Base-by-base conservation (phyloP, 2,329 filamentous ascomycete genomes). In the Dryadomyces quercivorus region DNA sequence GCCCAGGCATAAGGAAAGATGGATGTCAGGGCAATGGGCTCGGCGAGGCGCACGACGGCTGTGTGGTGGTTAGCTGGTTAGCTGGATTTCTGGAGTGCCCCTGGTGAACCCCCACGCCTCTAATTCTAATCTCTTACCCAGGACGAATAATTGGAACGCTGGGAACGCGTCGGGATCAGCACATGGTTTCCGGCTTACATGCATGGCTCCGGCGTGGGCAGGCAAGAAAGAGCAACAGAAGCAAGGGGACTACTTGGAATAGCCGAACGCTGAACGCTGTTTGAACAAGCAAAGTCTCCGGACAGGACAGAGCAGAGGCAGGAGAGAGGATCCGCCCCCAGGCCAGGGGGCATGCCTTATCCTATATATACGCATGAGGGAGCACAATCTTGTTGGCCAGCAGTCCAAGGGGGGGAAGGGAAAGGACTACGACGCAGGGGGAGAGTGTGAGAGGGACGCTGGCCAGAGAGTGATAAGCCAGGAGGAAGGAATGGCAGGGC, bases 1-100 rank as follows among this genome's bases (percentile, higher is more conserved):
- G 85, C 79, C 86, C 86, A 94, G 57, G 88, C 88, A 69, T 95
- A 96, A 20, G 91, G 91, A 63, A 92, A 94, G 69, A 95, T 93
- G 64, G 88, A 93, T 1, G 90, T 95, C 59, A 96, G 79, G 51
- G 91, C 90, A 62, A 96, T 92, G 21, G 91, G 91, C 69, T 96
- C 91, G 53, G 90, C 88, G 61, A 96, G 81, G 59, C 91, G 88
- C 65, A 94, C 91, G 75, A 95, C 88, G 67, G 89, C 90, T 95
- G 63, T 13, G 15, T 40, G 36, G 36, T 40, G 36, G 36, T 40
- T 40, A 40, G 36, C 36, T 16, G 4, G 36, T 12, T 40, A 16
- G 36, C 3, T 40, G 36, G n/a, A n/a, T n/a, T n/a, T n/a, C n/a
- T n/a, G n/a, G n/a, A n/a, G 10, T 40, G 36, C 36, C 36, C 36